These are phyloP conservation scores for Scenedesmus sp. DNA, from an alignment of 163 green algal genomes.

Conservation along the genomic window DNA sequence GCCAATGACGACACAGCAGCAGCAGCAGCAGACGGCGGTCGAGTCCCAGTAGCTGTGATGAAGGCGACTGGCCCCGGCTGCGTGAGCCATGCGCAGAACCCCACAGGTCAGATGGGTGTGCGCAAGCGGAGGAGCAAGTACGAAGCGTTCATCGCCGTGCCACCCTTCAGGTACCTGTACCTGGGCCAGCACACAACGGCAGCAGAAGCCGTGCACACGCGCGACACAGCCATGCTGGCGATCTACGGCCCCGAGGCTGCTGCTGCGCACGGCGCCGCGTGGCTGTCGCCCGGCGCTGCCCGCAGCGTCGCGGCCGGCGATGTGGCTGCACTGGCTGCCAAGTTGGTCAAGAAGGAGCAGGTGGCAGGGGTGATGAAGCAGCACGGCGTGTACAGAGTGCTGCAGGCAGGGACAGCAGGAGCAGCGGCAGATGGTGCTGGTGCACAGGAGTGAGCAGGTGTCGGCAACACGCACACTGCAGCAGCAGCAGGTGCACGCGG, in stretches of 20 bases:
- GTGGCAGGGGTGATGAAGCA: background rate
- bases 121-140: background rate
- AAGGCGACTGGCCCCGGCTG: background rate
- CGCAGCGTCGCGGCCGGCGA: background rate
- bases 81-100: background rate
- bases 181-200: background rate
- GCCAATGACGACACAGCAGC: background rate
- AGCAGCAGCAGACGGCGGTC: background rate
- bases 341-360: conserved; percentile 17
- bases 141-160: background rate
- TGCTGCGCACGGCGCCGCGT: background rate
- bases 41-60: background rate
- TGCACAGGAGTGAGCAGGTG: background rate
- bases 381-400: background rate
- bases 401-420: background rate
- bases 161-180: conserved; percentile 16
- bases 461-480: too few relatives aligned
- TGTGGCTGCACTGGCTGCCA: background rate
- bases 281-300: conserved; percentile 1
- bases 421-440: too few relatives aligned
- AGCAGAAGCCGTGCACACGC: background rate
- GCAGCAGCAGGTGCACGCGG: too few relatives aligned
- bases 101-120: background rate
- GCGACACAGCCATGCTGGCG: conserved; percentile 10
- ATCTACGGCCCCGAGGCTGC: conserved; percentile 17